A percentile compares a stretch with the other conserved stretches of the same genome.
These are phyloP conservation scores for Coemansia sp. DNA, from an alignment of 192 early-diverging fungal genomes.

Conservation along the genomic window DNA sequence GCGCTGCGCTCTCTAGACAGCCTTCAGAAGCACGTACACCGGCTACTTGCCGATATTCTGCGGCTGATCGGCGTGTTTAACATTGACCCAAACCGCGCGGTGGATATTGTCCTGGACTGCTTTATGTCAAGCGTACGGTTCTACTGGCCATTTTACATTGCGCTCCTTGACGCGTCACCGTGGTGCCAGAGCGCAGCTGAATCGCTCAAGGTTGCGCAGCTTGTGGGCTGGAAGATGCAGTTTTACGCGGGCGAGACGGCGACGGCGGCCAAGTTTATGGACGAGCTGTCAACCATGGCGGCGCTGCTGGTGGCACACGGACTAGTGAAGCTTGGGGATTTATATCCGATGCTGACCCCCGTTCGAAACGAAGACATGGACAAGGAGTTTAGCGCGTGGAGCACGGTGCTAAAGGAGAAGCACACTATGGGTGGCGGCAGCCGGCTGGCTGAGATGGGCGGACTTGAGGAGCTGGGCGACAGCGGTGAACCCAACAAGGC, in stretches of 20 bases:
- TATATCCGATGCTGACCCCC: constrained; percentile 34
- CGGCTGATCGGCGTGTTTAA: constrained; percentile 44
- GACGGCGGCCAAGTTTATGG: constrained; percentile 23
- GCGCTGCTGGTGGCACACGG: constrained; percentile 40
- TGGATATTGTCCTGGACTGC: constrained; percentile 48
- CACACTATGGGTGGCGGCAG: constrained; percentile 3
- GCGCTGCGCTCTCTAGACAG: constrained; percentile 23
- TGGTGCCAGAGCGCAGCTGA: constrained; percentile 27
- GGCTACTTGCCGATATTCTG: constrained; percentile 28
- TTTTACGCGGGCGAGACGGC: constrained; percentile 24
- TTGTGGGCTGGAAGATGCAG: constrained; percentile 48
- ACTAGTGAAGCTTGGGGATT: constrained; percentile 25
- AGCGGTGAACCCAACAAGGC: constrained; percentile 7
- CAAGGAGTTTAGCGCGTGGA: constrained; percentile 32
- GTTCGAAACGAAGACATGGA: constrained; percentile 3
- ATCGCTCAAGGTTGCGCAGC: constrained; percentile 36
- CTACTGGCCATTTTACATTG: constrained; percentile 46
- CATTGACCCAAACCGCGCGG: constrained; percentile 42
- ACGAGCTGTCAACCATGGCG: constrained; percentile 42
- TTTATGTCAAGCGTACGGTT: constrained; percentile 43
- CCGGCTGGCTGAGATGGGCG: constrained; percentile 31
- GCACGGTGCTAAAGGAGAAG: constrained; percentile 20
- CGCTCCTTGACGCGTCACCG: constrained; percentile 44
- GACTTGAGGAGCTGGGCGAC: constrained; percentile 20
- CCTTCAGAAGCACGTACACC: constrained; percentile 14